A percentile compares a stretch with the other conserved stretches of the same genome.
These are phyloP conservation scores for Solanum rostratum DNA, from an alignment of 257 asterid genomes.

Conservation along the genomic window DNA sequence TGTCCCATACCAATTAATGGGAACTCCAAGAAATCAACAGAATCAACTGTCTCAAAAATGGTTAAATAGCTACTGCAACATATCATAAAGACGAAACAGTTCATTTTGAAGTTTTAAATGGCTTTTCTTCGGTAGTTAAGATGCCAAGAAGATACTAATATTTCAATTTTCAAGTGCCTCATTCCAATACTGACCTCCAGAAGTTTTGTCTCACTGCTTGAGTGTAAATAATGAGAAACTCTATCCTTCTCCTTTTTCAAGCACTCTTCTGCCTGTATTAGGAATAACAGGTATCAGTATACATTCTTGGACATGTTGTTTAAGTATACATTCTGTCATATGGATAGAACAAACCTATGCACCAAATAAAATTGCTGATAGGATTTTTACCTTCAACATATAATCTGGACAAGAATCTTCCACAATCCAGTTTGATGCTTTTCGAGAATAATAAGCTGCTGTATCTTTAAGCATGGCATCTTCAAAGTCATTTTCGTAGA, in stretches of 20 bases:
- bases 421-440: constrained; percentile 50
- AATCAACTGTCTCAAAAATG: background rate
- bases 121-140: background rate
- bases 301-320: no score
- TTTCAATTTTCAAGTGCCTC: background rate
- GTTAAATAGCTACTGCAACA: background rate
- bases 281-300: background rate
- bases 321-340: background rate
- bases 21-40: background rate
- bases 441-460: constrained; percentile 37
- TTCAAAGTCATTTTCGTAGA: constrained; percentile 35
- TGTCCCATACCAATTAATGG: background rate
- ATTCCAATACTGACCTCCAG: constrained; percentile 29
- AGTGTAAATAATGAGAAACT: constrained; percentile 39
- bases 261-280: constrained; percentile 41
- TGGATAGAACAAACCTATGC: background rate
- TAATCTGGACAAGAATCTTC: constrained; percentile 57
- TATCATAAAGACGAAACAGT: background rate
- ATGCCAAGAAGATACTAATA: background rate
- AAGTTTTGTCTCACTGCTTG: constrained; percentile 34
- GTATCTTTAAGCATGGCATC: constrained; percentile 30
- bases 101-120: background rate
- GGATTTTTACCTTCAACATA: constrained; percentile 37
- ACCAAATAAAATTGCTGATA: background rate
- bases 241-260: constrained; percentile 45